phyloP scores from a whole-genome alignment of 495 filamentous ascomycete genomes.

The Cercophora samala region DNA sequence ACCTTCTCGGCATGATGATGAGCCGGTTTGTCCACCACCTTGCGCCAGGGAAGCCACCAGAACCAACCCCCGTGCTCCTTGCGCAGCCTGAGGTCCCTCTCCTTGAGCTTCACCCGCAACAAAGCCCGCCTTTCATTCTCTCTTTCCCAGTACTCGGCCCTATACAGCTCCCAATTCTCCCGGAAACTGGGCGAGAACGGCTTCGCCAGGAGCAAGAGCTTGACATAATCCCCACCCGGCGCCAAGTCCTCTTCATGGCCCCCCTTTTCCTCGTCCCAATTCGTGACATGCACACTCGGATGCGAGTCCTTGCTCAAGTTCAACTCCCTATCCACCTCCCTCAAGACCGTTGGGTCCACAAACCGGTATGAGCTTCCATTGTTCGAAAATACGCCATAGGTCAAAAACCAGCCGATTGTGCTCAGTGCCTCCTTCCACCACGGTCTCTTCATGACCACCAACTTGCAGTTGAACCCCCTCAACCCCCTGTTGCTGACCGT shows the following conservation, averaged over 20 bases:
- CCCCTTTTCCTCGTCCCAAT: slow-evolving; percentile 46
- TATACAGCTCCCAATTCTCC: slow-evolving; percentile 95
- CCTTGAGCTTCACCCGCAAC: slow-evolving; percentile 63
- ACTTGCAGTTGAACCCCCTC: slow-evolving; percentile 88
- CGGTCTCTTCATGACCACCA: slow-evolving; percentile 79
- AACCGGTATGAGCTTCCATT: slow-evolving; percentile 64
- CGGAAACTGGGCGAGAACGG: slow-evolving; percentile 91
- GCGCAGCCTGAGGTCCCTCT: slow-evolving; percentile 61
- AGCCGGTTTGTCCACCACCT: slow-evolving; percentile 36
- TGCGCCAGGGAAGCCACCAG: slow-evolving; percentile 71
- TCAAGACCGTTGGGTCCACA: slow-evolving; percentile 54
- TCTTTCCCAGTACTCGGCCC: slow-evolving; percentile 91
- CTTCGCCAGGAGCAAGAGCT: slow-evolving; percentile 86
- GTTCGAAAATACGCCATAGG: slow-evolving; percentile 65
- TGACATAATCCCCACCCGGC: slow-evolving; percentile 84
- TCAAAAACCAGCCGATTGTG: slow-evolving; percentile 70
- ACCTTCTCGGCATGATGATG: slow-evolving; percentile 35
- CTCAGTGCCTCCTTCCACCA: slow-evolving; percentile 76
- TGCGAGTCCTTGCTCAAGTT: slow-evolving; percentile 39
- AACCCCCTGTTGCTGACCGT: slow-evolving; percentile 83
- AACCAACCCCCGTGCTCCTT: slow-evolving; percentile 71
- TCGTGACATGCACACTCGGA: slow-evolving; percentile 41
- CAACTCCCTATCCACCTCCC: slow-evolving; percentile 51
- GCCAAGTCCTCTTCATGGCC: slow-evolving; percentile 83
- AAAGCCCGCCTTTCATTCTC: slow-evolving; percentile 86